Conservation (phyloP, 345 rosid genomes). For the Cardamine resedifolia region DNA sequence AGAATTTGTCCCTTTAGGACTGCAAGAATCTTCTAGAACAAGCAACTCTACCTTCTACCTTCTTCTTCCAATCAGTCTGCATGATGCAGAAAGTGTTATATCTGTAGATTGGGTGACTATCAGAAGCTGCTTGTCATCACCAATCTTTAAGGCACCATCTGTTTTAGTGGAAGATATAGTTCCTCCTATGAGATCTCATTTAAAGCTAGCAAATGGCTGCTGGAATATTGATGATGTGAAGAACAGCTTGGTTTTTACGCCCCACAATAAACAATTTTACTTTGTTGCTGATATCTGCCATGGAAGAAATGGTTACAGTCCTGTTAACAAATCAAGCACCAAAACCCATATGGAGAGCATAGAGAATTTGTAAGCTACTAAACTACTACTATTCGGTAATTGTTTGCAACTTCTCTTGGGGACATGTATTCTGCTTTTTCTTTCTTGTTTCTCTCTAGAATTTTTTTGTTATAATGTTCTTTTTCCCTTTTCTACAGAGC, state of each 20-base stretch:
- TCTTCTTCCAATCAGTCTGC: constrained; percentile 65
- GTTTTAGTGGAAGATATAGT: constrained; percentile 32
- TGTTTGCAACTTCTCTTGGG: constrained; percentile 10
- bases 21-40: constrained; percentile 40
- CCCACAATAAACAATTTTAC: constrained; percentile 59
- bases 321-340: constrained; percentile 39
- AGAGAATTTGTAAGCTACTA: constrained; percentile 49
- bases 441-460: constrained; percentile 5
- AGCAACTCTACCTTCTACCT: constrained; percentile 65
- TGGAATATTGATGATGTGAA: constrained; percentile 51
- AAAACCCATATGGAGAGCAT: constrained; percentile 53
- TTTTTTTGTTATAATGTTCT: neutral
- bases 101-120: constrained; percentile 64
- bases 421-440: constrained; percentile 16
- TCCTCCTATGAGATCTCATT: constrained; percentile 31
- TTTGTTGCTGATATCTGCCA: constrained; percentile 50
- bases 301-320: constrained; percentile 55
- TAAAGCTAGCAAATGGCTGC: constrained; percentile 70
- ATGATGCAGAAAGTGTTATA: constrained; percentile 36
- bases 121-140: constrained; percentile 74
- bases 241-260: constrained; percentile 70
- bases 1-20: constrained; percentile 61
- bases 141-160: constrained; percentile 55
- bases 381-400: constrained; percentile 16
- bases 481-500: constrained; percentile 6